Base-by-base conservation (phyloP, 2,329 filamentous ascomycete species). In the Blumeriella jaapii region DNA sequence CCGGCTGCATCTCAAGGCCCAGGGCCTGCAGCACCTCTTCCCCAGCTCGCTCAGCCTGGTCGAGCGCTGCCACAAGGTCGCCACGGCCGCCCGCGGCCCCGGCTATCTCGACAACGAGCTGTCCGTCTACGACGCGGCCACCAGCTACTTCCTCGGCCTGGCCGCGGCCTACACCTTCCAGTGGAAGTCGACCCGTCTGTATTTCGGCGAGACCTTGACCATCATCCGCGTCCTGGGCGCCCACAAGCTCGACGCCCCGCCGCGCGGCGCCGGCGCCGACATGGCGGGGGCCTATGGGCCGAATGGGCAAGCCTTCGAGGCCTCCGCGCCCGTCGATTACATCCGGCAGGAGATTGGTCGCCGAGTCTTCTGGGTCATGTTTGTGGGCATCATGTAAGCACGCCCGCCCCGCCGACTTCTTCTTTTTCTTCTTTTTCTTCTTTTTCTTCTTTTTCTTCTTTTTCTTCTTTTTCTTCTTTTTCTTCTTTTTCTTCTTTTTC, bases 291-390 rank as follows among this genome's bases (percentile, higher is more conserved):
- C 43, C 8, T 51, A 39, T 41, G 51, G 49, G 15, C 46, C 38
- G 26, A 42, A 43, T n/a, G 36, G 25, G 23, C 22, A 11, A 26
- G 38, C 36, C 24, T 39, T 46, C 14, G 32, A 20, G 19, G 36
- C 35, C 17, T 9, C 36, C 8, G 34, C 46, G 17, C 34, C 38
- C 22, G 35, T 81, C 40, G 78, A 83, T 48, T 77, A 79, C 31
- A 70, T 86, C 33, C 76, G 78, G 51, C 74, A 78, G 50, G 78
- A 86, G 57, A 70, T 82, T 29, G 74, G 79, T 29, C 80, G 82
- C 54, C 72, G 81, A 43, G 77, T 93, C 25, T 94, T 93, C 56
- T 94, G 86, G 78, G 78, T 82, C 14, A 68, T 86, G 47, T 75
- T 91, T 42, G 72, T 86, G 4, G 78, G 78, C 20, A 71, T 83